Evolutionary conservation across 2,329 filamentous ascomycete species (phyloP).

Genomic region (Diaporthe aspalathi): DNA sequence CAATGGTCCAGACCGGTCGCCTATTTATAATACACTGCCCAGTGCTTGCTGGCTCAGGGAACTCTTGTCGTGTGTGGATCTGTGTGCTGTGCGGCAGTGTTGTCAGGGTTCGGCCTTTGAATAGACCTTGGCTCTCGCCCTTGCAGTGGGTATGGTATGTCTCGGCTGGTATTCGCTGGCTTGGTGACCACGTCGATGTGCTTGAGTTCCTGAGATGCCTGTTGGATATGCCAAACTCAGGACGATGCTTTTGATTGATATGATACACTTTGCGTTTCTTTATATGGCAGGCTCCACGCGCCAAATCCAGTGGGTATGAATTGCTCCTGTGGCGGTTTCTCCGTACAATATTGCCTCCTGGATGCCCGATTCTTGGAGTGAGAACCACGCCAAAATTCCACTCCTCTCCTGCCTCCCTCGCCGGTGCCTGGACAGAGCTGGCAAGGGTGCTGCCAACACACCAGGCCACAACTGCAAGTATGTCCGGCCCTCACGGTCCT

Average conservation of each 20-base stretch:
- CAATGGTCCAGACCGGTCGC: not conserved
- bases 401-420: too few relatives aligned
- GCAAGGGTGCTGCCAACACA: not conserved
- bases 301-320: not conserved
- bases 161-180: not conserved
- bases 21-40: conserved; percentile 11
- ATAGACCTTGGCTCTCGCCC: not conserved
- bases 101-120: not conserved
- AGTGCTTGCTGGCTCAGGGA: not conserved
- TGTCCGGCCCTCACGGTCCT: not conserved
- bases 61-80: not conserved
- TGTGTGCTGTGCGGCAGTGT: not conserved
- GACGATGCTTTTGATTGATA: conserved; percentile 8
- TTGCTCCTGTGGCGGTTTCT: too few relatives aligned
- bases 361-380: too few relatives aligned
- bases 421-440: not conserved
- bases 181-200: not conserved
- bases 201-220: too few relatives aligned
- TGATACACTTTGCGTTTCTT: not conserved
- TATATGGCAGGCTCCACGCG: not conserved
- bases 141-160: too few relatives aligned
- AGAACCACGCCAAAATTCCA: too few relatives aligned
- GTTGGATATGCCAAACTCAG: not conserved
- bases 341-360: too few relatives aligned
- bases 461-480: not conserved